Evolutionary conservation across 2,329 filamentous ascomycete species (phyloP).

Genomic region (Davidsoniella virescens): DNA sequence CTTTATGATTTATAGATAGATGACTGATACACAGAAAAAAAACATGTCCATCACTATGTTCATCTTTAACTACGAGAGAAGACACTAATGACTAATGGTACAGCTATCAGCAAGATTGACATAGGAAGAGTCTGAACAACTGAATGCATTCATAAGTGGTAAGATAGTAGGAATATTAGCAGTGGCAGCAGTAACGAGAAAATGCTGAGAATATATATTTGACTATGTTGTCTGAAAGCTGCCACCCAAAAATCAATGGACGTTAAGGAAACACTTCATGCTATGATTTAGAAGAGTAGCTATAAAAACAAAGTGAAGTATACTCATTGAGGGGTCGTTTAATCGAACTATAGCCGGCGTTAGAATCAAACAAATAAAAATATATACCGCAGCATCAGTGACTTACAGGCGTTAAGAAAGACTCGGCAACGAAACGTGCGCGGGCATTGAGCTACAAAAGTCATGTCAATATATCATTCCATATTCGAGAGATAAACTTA

Average conservation of each 20-base stretch:
- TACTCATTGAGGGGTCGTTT: not conserved
- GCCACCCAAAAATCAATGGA: not conserved
- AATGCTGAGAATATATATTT: not conserved
- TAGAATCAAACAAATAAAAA: not conserved
- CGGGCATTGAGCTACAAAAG: conserved; percentile 67
- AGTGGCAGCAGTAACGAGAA: not conserved
- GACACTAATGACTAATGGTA: no score
- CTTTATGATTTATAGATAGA: no score
- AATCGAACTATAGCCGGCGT: conserved; percentile 8
- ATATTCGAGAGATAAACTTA: not conserved
- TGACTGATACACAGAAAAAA: no score
- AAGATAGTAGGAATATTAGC: no score
- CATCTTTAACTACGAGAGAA: no score
- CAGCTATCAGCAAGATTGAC: no score
- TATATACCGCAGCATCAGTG: not conserved
- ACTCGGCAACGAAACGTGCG: conserved; percentile 94
- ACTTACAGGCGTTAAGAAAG: conserved; percentile 82
- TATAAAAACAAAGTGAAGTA: not conserved
- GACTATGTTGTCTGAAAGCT: not conserved
- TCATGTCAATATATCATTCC: conserved; percentile 13
- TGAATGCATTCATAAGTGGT: no score
- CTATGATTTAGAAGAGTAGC: no score
- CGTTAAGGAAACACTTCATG: not conserved
- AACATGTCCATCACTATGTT: no score
- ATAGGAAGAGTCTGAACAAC: no score